Conservation (phyloP, 2,329 filamentous ascomycete species). For the Xylaria sp. region DNA sequence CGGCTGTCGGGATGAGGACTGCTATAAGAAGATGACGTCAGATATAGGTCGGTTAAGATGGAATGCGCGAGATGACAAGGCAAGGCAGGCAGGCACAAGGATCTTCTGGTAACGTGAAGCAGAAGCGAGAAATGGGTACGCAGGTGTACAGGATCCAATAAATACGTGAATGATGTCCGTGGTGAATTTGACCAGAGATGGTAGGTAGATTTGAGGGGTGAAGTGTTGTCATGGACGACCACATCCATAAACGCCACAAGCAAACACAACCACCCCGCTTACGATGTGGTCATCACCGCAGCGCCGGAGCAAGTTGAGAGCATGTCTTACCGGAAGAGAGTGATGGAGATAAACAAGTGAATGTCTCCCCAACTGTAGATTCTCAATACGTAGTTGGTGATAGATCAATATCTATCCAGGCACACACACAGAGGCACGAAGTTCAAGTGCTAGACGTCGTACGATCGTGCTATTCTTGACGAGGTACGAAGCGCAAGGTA, state of each 20-base stretch:
- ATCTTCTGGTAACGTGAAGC: background rate
- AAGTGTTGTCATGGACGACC: conserved; percentile 1
- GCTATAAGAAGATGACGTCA: conserved; percentile 22
- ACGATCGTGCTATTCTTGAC: conserved; percentile 40
- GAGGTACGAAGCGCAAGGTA: conserved; percentile 47
- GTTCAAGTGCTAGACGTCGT: conserved; percentile 42
- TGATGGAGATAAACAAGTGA: conserved; percentile 96
- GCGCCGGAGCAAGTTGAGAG: background rate
- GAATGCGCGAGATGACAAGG: background rate
- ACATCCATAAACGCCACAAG: background rate
- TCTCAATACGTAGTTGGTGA: conserved; percentile 45
- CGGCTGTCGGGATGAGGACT: conserved; percentile 7
- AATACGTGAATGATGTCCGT: background rate
- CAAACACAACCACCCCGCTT: background rate
- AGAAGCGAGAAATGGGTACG: background rate
- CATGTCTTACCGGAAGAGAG: conserved; percentile 64
- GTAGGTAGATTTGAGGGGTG: background rate
- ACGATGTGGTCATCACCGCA: background rate
- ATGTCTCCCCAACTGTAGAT: conserved; percentile 83
- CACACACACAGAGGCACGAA: conserved; percentile 45
- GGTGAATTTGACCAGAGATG: background rate
- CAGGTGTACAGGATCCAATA: background rate
- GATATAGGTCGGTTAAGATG: background rate
- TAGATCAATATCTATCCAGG: conserved; percentile 44
- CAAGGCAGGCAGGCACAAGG: background rate